These are phyloP conservation scores for Penicillium freii DNA, from an alignment of 2,329 filamentous ascomycete species.

Conservation along the genomic window DNA sequence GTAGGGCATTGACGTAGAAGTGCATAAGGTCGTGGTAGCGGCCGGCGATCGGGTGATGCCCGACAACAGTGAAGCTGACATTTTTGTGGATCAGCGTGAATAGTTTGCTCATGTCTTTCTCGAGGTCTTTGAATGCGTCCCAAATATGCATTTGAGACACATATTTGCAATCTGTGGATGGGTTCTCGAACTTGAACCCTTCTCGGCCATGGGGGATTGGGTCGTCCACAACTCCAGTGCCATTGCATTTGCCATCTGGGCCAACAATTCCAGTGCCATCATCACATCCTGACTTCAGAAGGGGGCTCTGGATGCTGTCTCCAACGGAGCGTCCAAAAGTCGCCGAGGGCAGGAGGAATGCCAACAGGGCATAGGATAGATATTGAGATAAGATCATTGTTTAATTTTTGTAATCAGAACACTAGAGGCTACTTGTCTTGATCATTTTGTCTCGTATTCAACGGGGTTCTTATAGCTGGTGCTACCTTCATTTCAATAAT, in stretches of 20 bases:
- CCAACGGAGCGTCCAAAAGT: conserved; percentile 1
- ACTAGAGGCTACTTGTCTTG: not conserved
- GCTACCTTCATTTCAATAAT: not conserved
- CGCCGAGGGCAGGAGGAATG: conserved; percentile 1
- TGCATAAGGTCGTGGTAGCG: conserved; percentile 34
- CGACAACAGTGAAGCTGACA: conserved; percentile 34
- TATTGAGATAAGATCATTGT: conserved; percentile 5
- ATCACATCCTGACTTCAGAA: conserved; percentile 3
- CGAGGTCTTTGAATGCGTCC: conserved; percentile 34
- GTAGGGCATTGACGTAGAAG: conserved; percentile 36
- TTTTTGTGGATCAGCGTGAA: conserved; percentile 35
- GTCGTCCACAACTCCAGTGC: conserved; percentile 27
- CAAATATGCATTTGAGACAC: conserved; percentile 35
- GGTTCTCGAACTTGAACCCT: conserved; percentile 35
- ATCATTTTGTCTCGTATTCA: not conserved
- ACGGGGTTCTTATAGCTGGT: not conserved
- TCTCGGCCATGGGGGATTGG: conserved; percentile 22
- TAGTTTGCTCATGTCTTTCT: conserved; percentile 33
- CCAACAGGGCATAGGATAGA: not conserved
- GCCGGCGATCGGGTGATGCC: conserved; percentile 35
- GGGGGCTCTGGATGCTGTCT: not conserved
- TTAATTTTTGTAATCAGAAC: not conserved
- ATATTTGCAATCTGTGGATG: conserved; percentile 32
- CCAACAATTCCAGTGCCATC: conserved; percentile 30
- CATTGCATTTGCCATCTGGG: conserved; percentile 28